phyloP scores from a whole-genome alignment of 176 grass and related monocot species.

The Oryza glumipatula region DNA sequence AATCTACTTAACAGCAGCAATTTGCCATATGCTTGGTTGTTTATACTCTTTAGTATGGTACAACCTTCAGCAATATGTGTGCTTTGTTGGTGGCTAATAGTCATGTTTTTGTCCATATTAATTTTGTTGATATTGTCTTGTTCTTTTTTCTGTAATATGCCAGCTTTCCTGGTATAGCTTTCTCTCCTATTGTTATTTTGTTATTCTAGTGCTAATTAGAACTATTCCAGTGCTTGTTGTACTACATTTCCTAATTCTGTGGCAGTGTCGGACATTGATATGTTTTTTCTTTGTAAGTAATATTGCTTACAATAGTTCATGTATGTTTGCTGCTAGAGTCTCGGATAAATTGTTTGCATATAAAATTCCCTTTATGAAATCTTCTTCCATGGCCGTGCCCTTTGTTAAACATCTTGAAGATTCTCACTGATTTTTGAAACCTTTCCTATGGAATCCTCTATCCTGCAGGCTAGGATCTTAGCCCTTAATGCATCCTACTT shows the following conservation, averaged over 20 bases:
- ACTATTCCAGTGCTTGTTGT: neutral
- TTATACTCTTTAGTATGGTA: neutral
- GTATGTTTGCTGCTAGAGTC: neutral
- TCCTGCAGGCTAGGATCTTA: slow-evolving; percentile 86
- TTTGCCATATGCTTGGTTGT: neutral
- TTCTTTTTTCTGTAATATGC: neutral
- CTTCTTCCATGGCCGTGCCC: neutral
- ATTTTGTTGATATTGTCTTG: neutral
- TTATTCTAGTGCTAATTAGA: neutral
- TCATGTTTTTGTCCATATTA: neutral
- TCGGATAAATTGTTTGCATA: neutral
- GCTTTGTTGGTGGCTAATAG: neutral
- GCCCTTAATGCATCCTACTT: slow-evolving; percentile 87
- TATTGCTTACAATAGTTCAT: neutral
- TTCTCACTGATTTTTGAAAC: neutral
- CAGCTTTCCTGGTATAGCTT: neutral
- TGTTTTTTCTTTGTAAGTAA: neutral
- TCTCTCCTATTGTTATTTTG: neutral
- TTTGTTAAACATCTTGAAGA: neutral
- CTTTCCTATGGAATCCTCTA: neutral
- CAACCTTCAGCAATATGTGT: neutral
- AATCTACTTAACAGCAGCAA: too few relatives aligned
- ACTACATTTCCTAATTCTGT: neutral
- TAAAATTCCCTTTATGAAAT: neutral
- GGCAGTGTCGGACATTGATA: neutral